Conservation (phyloP, 352 stramenopile species). For the Phytophthora podocarpi region DNA sequence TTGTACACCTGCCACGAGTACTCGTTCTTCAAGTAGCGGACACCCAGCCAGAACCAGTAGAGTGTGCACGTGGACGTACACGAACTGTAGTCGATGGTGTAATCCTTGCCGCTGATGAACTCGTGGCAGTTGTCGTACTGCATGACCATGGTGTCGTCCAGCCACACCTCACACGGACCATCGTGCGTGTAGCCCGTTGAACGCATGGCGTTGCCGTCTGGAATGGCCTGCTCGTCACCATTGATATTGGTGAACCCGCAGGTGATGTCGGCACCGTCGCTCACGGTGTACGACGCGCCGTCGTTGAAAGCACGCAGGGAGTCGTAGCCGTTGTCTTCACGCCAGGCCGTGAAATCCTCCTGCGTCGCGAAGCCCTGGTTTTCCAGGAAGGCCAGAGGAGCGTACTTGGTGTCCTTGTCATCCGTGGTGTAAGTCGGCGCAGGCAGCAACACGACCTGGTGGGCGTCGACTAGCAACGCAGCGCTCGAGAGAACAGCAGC, state of each 20-base stretch:
- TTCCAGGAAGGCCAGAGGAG: slow-evolving; percentile 53
- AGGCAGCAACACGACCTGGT: slow-evolving; percentile 46
- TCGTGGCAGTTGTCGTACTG: slow-evolving; percentile 44
- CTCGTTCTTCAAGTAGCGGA: slow-evolving; percentile 48
- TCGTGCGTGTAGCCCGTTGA: slow-evolving; percentile 62
- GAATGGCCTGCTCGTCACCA: slow-evolving; percentile 41
- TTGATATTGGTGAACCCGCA: slow-evolving; percentile 38
- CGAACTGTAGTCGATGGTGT: slow-evolving; percentile 43
- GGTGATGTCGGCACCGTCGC: slow-evolving; percentile 34
- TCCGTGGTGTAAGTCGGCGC: slow-evolving; percentile 43
- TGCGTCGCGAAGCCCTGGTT: slow-evolving; percentile 48
- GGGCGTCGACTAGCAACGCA: slow-evolving; percentile 28
- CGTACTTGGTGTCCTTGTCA: slow-evolving; percentile 43
- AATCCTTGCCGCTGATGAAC: slow-evolving; percentile 40
- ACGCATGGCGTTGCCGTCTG: slow-evolving; percentile 31
- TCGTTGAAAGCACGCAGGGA: slow-evolving; percentile 53
- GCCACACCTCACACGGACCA: slow-evolving; percentile 54
- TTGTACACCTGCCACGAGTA: slow-evolving; percentile 73
- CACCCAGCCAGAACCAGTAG: slow-evolving; percentile 49
- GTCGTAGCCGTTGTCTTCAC: slow-evolving; percentile 42
- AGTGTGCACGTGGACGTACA: slow-evolving; percentile 44
- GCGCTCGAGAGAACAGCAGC: slow-evolving; percentile 26
- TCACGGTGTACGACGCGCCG: slow-evolving; percentile 40
- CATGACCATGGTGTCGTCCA: slow-evolving; percentile 43
- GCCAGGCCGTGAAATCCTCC: slow-evolving; percentile 48